These are phyloP conservation scores for Naganishia friedmannii DNA, from an alignment of 768 basidiomycete species.

Conservation along the genomic window DNA sequence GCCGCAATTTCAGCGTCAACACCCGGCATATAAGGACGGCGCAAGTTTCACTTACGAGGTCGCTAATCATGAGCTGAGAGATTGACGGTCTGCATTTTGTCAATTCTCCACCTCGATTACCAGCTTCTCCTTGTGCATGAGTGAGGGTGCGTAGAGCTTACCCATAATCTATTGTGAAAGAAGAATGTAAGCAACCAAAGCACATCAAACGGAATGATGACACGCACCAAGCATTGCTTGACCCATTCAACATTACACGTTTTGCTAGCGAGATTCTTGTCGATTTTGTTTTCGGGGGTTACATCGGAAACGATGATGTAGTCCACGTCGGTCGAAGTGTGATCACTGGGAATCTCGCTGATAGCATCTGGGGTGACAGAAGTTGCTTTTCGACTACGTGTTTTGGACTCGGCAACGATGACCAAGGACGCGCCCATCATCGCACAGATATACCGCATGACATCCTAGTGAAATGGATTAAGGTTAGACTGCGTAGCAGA, in stretches of 20 bases:
- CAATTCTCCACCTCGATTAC: too few relatives aligned
- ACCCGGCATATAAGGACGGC: too few relatives aligned
- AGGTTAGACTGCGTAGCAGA: too few relatives aligned
- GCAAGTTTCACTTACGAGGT: too few relatives aligned
- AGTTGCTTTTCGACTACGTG: not conserved
- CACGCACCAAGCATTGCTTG: constrained; percentile 49
- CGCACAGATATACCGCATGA: constrained; percentile 65
- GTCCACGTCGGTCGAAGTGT: constrained; percentile 38
- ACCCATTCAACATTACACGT: constrained; percentile 42
- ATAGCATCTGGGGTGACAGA: constrained; percentile 5
- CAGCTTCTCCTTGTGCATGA: not conserved
- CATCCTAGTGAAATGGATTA: constrained; percentile 45
- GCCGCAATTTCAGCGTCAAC: too few relatives aligned
- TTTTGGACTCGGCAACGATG: constrained; percentile 9
- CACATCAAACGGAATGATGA: too few relatives aligned
- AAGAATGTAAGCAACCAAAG: not conserved
- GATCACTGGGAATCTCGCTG: constrained; percentile 32
- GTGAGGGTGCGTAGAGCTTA: constrained; percentile 28
- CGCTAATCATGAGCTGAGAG: too few relatives aligned
- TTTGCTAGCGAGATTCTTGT: constrained; percentile 8
- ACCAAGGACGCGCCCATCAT: constrained; percentile 73
- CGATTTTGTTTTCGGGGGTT: constrained; percentile 19
- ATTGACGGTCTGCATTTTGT: too few relatives aligned
- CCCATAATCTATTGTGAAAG: constrained; percentile 35
- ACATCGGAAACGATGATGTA: constrained; percentile 21